Evolutionary conservation across 2,329 filamentous ascomycete genomes (phyloP).

Genomic region (Gnomoniopsis sp.): DNA sequence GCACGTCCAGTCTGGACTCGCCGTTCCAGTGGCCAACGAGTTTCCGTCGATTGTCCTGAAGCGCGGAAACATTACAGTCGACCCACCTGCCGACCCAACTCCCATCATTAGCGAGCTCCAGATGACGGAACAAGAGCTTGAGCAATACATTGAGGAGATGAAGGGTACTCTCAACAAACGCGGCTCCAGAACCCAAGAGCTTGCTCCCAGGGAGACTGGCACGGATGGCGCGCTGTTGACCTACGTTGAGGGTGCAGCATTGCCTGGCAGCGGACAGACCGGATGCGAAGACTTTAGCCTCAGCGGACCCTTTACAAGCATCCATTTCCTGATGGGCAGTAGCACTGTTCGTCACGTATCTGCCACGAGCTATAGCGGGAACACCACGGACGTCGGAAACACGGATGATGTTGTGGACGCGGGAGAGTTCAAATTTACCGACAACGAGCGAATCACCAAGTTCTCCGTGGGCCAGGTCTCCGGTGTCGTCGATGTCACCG

Average conservation of each 20-base stretch:
- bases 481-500: neutral
- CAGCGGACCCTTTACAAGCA: slow-evolving; percentile 6
- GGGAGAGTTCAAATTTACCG: neutral
- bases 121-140: slow-evolving; percentile 3
- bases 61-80: neutral
- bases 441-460: slow-evolving; percentile 11
- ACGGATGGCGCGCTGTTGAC: slow-evolving; percentile 1
- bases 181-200: neutral
- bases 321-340: slow-evolving; percentile 1
- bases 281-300: neutral
- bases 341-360: neutral
- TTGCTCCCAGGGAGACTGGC: neutral
- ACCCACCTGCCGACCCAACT: neutral
- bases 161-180: neutral
- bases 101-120: slow-evolving; percentile 1
- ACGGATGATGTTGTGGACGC: neutral
- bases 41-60: neutral
- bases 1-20: neutral
- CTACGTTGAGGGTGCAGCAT: neutral
- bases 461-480: neutral
- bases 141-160: neutral
- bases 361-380: slow-evolving; percentile 4
- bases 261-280: neutral
- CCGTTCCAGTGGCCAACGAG: neutral
- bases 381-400: neutral